Conservation (phyloP, 371 early-diverging fungal genomes). For the Smittium culicis region DNA sequence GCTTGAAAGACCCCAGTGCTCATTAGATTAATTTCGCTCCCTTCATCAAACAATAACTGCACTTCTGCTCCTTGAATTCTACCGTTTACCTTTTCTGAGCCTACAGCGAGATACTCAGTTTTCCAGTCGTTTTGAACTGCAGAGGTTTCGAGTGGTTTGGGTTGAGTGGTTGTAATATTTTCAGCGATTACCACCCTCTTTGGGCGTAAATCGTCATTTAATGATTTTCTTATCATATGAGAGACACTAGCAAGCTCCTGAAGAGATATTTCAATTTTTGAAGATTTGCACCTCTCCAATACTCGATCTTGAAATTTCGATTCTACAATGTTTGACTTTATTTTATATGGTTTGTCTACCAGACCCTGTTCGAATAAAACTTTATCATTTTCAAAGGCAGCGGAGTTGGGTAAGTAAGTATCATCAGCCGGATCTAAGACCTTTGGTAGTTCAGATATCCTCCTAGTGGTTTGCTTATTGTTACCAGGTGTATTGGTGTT, state of each 20-base stretch:
- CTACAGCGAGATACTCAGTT: conserved; percentile 1
- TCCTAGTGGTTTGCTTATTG: too few relatives aligned
- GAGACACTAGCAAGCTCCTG: not conserved
- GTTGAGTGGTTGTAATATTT: not conserved
- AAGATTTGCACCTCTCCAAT: not conserved
- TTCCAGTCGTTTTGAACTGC: not conserved
- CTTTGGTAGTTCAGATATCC: too few relatives aligned
- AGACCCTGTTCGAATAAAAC: too few relatives aligned
- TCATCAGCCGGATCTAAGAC: too few relatives aligned
- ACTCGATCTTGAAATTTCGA: not conserved
- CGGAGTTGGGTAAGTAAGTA: too few relatives aligned
- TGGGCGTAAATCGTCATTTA: not conserved
- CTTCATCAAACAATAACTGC: not conserved
- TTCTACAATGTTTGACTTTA: not conserved
- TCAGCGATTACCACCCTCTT: not conserved
- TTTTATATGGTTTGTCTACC: conserved; percentile 6
- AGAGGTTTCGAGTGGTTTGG: not conserved
- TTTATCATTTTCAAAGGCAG: too few relatives aligned
- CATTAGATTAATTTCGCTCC: conserved; percentile 7
- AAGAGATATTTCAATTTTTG: conserved; percentile 2
- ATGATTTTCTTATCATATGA: not conserved
- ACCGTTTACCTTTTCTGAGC: conserved; percentile 1
- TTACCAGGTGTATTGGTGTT: too few relatives aligned
- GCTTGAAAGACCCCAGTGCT: not conserved
- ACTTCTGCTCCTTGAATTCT: conserved; percentile 5